These are phyloP conservation scores for Naganishia vaughanmartiniae DNA, from an alignment of 768 basidiomycete species.

Conservation along the genomic window DNA sequence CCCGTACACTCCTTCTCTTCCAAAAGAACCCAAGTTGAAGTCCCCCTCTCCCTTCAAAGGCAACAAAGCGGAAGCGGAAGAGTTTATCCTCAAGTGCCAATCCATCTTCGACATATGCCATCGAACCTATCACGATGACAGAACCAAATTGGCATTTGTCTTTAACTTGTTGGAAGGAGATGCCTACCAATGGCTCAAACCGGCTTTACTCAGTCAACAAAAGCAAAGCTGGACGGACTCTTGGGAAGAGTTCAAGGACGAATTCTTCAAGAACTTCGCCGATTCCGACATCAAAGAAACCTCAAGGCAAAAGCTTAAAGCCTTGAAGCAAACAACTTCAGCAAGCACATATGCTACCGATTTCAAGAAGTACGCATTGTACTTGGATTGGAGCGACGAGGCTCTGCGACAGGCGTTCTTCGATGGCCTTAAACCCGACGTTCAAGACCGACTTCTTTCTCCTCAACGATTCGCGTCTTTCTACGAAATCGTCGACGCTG, in stretches of 20 bases:
- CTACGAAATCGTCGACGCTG: neutral
- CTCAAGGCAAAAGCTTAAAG: constrained; percentile 1
- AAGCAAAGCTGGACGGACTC: neutral
- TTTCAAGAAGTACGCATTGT: constrained; percentile 4
- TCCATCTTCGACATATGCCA: neutral
- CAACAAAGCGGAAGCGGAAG: neutral
- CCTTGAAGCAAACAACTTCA: constrained; percentile 2
- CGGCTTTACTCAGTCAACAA: neutral
- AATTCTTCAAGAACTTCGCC: constrained; percentile 5
- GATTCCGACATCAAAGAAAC: constrained; percentile 6
- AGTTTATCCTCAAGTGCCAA: constrained; percentile 13
- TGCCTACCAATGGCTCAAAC: constrained; percentile 14
- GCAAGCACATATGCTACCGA: constrained; percentile 2
- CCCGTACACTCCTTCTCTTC: neutral
- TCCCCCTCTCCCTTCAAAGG: neutral
- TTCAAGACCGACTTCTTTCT: constrained; percentile 4
- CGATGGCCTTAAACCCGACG: neutral
- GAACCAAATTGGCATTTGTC: neutral
- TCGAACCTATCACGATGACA: constrained; percentile 11
- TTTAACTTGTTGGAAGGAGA: constrained; percentile 2
- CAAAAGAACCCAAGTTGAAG: constrained; percentile 1
- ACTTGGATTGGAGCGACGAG: constrained; percentile 5
- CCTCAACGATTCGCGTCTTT: neutral
- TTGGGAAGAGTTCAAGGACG: constrained; percentile 2
- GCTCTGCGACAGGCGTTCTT: constrained; percentile 2